Percentiles rank a stretch among this genome's conserved stretches.
Evolutionary conservation across 2,329 filamentous ascomycete species (phyloP).

Genomic region (Ascochyta viciae-villosae): DNA sequence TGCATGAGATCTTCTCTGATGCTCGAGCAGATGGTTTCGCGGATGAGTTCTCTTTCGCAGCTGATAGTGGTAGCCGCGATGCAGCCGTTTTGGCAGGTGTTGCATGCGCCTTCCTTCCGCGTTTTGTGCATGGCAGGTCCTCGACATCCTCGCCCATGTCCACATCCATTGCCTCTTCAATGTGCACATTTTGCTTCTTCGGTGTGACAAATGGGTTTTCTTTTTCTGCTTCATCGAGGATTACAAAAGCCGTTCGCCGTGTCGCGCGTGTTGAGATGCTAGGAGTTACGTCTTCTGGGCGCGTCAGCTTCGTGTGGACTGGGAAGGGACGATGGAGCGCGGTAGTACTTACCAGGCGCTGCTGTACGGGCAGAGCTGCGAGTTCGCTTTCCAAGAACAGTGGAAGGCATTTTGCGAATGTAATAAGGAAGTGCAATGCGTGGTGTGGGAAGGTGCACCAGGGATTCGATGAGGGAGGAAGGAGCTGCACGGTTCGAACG

Average conservation of each 20-base stretch:
- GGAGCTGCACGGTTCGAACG: conserved; percentile 17
- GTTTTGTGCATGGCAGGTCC: conserved; percentile 46
- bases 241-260: conserved; percentile 53
- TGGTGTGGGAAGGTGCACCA: conserved; percentile 29
- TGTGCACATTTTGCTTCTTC: conserved; percentile 41
- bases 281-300: conserved; percentile 31
- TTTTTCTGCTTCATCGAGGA: conserved; percentile 71
- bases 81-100: conserved; percentile 56
- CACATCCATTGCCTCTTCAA: conserved; percentile 55
- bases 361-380: conserved; percentile 39
- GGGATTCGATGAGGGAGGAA: conserved; percentile 23
- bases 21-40: conserved; percentile 58
- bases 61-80: conserved; percentile 52
- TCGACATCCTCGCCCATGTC: conserved; percentile 47
- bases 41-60: conserved; percentile 56
- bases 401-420: conserved; percentile 38
- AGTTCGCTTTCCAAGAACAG: conserved; percentile 50
- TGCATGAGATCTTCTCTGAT: conserved; percentile 53
- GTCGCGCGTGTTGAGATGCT: conserved; percentile 49
- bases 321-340: conserved; percentile 13
- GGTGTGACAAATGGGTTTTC: conserved; percentile 62
- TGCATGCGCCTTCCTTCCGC: conserved; percentile 41
- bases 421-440: conserved; percentile 30
- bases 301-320: conserved; percentile 35
- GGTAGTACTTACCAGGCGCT: conserved; percentile 35